Percentiles rank a stretch among this genome's conserved stretches.
Conservation (phyloP, 352 stramenopile genomes). For the Phytophthora colocasiae region DNA sequence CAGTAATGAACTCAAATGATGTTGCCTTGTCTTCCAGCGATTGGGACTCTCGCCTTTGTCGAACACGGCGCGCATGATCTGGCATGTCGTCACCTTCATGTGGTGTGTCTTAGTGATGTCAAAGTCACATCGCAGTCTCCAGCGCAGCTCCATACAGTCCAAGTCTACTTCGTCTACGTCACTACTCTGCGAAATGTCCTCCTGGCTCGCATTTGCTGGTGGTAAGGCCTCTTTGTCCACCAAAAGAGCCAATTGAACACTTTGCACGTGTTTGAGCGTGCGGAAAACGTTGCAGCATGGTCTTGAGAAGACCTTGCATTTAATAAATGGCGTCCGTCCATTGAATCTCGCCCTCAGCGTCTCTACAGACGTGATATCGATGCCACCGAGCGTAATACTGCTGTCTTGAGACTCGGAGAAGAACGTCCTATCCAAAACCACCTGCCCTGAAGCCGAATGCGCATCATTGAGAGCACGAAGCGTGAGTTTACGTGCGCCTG, state of each 20-base stretch:
- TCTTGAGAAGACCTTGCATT: slow-evolving; percentile 83
- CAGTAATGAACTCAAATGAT: slow-evolving; percentile 78
- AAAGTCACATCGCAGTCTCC: slow-evolving; percentile 80
- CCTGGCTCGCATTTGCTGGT: slow-evolving; percentile 26
- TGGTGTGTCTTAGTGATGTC: slow-evolving; percentile 89
- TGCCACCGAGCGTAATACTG: slow-evolving; percentile 23
- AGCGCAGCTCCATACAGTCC: slow-evolving; percentile 73
- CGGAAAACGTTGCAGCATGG: slow-evolving; percentile 84
- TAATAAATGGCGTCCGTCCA: slow-evolving; percentile 54
- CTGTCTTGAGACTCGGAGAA: slow-evolving; percentile 45
- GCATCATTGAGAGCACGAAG: slow-evolving; percentile 84
- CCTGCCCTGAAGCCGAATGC: slow-evolving; percentile 76
- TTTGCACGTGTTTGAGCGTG: slow-evolving; percentile 85
- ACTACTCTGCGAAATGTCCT: slow-evolving; percentile 35
- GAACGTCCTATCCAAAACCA: slow-evolving; percentile 75
- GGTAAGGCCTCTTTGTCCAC: slow-evolving; percentile 51
- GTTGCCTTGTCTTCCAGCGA: slow-evolving; percentile 66
- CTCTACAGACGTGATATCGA: slow-evolving; percentile 25
- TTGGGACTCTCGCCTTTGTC: slow-evolving; percentile 62
- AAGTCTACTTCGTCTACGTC: slow-evolving; percentile 57
- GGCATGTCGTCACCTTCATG: slow-evolving; percentile 81
- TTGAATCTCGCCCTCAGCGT: slow-evolving; percentile 31
- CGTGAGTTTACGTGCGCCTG: slow-evolving; percentile 47
- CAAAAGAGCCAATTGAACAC: slow-evolving; percentile 69
- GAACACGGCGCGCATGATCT: slow-evolving; percentile 85